Evolutionary conservation across 2,329 filamentous ascomycete genomes (phyloP), one percentile per base, ranked within the genome.

Genomic region (Verticillium nubilum): DNA sequence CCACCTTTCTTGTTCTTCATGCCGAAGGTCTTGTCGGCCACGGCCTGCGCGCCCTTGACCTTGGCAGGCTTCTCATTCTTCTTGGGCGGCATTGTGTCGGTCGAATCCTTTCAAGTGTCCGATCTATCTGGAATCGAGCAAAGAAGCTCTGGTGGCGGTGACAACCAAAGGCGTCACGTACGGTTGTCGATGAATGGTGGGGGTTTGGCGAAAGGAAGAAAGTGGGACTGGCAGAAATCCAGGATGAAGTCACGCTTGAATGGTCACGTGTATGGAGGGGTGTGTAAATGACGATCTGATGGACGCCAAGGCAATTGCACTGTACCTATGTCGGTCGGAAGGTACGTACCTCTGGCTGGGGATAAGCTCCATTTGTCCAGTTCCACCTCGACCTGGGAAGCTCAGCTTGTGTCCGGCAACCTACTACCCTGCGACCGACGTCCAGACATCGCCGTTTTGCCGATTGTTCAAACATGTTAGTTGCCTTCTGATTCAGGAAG

Each of bases 1-100:
- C 86, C 89, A 67, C 95, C 95, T 83, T 97, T 99, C 82, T 99
- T 99, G 73, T 99, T 99, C 80, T 99, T 99, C 95, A 99, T 98
- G 69, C 95, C 95, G 82, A 99, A 99, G 55, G 95, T 97, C 80
- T 94, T 95, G 81, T 99, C 95, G 64, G 95, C 92, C 64, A 92
- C 90, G 52, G 81, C 70, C 42, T 50, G 42, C 42, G 42, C n/a
- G 42, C n/a, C 42, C 78, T 92, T 92, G 67, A 78, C 68, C 61
- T 78, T 74, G 25, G 78, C 72, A 59, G 78, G 73, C 78, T 84
- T 85, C 59, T 84, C 80, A 60, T 76, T 73, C 68, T 82, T 83
- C 74, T 92, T 92, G 61, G 90, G 90, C 73, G 90, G 80, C 90
- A 93, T 92, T n/a, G 25, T 50, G 42, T 50, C 42, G 42, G 42